Percentiles rank a stretch among this genome's conserved stretches.
phyloP scores from a whole-genome alignment of 2,329 filamentous ascomycete genomes.

The Aureobasidium vineae region DNA sequence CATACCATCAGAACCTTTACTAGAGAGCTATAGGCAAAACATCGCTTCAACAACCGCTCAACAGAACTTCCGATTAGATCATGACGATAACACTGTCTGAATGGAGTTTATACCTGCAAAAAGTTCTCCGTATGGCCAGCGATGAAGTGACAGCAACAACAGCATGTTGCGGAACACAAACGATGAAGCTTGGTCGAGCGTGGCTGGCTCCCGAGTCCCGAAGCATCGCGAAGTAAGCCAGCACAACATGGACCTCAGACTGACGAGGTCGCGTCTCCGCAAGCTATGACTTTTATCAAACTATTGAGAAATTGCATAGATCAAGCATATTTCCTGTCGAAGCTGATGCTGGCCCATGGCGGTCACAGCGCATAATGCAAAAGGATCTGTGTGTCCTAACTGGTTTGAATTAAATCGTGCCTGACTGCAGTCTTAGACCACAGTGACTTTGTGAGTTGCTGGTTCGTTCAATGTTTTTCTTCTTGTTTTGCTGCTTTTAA shows the following conservation, averaged over 20 bases:
- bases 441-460: not conserved
- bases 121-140: not conserved
- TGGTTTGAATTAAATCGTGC: not conserved
- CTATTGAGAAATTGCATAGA: not conserved
- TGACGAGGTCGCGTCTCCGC: not conserved
- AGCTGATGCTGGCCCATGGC: not conserved
- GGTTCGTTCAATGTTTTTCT: not conserved
- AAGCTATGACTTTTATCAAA: not conserved
- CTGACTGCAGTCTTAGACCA: not conserved
- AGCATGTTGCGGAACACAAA: not conserved
- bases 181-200: not conserved
- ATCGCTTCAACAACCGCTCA: conserved; percentile 1
- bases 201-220: not conserved
- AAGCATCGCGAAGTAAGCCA: not conserved
- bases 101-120: not conserved
- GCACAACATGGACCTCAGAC: not conserved
- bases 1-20: not conserved
- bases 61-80: not conserved
- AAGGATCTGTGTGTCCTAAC: not conserved
- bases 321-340: not conserved
- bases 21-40: not conserved
- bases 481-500: not conserved
- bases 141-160: not conserved
- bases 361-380: not conserved
- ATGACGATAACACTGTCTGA: not conserved